Evolutionary conservation across 352 stramenopile species (phyloP).

Genomic region (Phytopythium mirpurense): DNA sequence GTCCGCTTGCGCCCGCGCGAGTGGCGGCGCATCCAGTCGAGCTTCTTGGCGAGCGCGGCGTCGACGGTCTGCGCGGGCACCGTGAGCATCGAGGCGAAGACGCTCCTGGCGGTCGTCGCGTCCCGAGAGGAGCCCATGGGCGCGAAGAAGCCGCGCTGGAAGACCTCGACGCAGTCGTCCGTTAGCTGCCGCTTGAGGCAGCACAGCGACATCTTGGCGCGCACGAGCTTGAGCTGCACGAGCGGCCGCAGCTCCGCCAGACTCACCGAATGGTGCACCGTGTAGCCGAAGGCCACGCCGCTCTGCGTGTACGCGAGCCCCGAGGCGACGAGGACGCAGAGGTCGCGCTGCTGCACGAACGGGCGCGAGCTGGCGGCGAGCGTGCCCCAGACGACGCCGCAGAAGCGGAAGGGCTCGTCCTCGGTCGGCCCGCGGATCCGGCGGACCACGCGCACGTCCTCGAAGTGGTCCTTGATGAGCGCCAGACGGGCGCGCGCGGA

Average conservation of each 20-base stretch:
- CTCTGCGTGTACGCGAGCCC: conserved; percentile 32
- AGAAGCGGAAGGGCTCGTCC: conserved; percentile 50
- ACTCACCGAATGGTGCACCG: conserved; percentile 43
- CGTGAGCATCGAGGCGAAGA: conserved; percentile 18
- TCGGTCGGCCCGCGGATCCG: conserved; percentile 32
- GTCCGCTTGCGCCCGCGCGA: conserved; percentile 17
- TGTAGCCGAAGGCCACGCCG: conserved; percentile 45
- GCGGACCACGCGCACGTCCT: conserved; percentile 35
- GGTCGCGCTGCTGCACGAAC: conserved; percentile 35
- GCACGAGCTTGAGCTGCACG: conserved; percentile 23
- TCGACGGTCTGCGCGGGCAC: conserved; percentile 30
- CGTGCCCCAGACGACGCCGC: conserved; percentile 44
- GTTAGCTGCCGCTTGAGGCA: conserved; percentile 31
- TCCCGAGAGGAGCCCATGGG: conserved; percentile 21
- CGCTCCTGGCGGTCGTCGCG: conserved; percentile 10
- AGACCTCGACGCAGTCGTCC: conserved; percentile 33
- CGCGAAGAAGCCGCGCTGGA: conserved; percentile 29
- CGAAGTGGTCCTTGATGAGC: conserved; percentile 24
- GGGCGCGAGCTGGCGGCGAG: conserved; percentile 26
- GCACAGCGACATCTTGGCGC: conserved; percentile 35
- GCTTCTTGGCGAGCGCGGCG: conserved; percentile 29
- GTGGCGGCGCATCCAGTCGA: conserved; percentile 46
- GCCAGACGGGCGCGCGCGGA: conserved; percentile 21
- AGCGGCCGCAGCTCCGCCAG: conserved; percentile 30
- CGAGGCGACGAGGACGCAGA: conserved; percentile 31